Conservation (phyloP, 2,329 filamentous ascomycete species). For the Biscogniauxia mediterranea region DNA sequence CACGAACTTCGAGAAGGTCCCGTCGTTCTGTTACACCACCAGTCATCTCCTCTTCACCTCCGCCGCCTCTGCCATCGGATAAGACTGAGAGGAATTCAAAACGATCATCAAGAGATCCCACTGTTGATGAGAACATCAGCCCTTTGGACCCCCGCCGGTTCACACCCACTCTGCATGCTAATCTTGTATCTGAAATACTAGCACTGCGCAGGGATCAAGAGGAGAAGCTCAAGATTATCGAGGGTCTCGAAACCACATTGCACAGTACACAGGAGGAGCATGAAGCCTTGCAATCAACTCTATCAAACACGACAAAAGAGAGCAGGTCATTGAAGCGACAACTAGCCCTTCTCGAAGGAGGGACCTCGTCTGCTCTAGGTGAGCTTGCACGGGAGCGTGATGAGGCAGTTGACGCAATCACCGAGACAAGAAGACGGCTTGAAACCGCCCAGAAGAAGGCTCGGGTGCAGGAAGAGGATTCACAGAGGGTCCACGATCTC, state of each 20-base stretch:
- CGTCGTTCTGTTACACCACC: slow-evolving; percentile 67
- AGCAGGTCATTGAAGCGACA: slow-evolving; percentile 79
- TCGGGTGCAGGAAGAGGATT: slow-evolving; percentile 78
- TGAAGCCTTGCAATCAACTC: slow-evolving; percentile 62
- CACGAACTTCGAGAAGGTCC: slow-evolving; percentile 60
- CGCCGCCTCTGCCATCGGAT: slow-evolving; percentile 43
- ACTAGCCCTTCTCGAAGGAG: slow-evolving; percentile 81
- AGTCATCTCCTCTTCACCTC: slow-evolving; percentile 58
- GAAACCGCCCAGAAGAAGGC: slow-evolving; percentile 76
- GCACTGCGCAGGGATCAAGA: slow-evolving; percentile 85
- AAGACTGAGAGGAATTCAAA: slow-evolving; percentile 46
- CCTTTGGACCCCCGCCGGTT: slow-evolving; percentile 88
- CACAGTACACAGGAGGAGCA: slow-evolving; percentile 71
- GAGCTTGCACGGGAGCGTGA: slow-evolving; percentile 85
- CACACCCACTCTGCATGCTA: slow-evolving; percentile 92
- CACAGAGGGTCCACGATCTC: slow-evolving; percentile 70
- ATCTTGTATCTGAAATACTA: slow-evolving; percentile 90
- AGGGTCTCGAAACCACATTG: slow-evolving; percentile 74
- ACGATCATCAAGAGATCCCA: slow-evolving; percentile 56
- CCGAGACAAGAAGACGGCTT: slow-evolving; percentile 73
- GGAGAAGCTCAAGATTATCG: slow-evolving; percentile 82
- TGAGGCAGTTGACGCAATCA: slow-evolving; percentile 68
- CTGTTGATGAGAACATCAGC: slow-evolving; percentile 66
- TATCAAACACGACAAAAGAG: slow-evolving; percentile 69
- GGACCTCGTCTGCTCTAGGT: slow-evolving; percentile 79